Base-by-base conservation (phyloP, 1,284 basidiomycete species). In the Marasmius tenuissimus region DNA sequence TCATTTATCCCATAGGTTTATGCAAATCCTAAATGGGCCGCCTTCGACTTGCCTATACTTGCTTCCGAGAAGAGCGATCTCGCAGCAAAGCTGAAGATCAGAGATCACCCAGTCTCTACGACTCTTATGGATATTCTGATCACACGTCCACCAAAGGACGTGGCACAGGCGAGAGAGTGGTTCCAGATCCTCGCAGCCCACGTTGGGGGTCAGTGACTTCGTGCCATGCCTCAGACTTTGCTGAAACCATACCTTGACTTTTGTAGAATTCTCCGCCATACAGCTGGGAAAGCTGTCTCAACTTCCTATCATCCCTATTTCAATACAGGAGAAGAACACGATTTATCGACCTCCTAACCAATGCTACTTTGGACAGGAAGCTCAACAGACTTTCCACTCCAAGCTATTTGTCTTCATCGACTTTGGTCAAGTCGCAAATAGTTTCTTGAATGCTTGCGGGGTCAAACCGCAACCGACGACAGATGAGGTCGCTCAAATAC, bases 391-490 rank as follows among this genome's bases (percentile, higher is more conserved):
- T 58, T 84, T 92, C 53, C 89, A 91, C 68, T 90, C 90, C 1
- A 88, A 89, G 69, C 72, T 93, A 7, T 97, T 98, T 71, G 85
- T 87, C 11, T 97, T 96, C 68, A 86, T 98, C 53, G 91, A 98
- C 74, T 98, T 97, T 73, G 97, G 96, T 0, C 72, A 83, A 0
- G 81, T 82, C 4, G 96, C 92, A 1, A 96, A 95, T 66, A 80
- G 85, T 3, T 97, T 99, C 76, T 78, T 99, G 54, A 86, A 85
- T 62, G 88, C 91, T 10, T 94, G 93, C 68, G 97, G 97, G 20
- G 94, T 96, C 18, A 90, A 89, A 70, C 87, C 86, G 57, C 93
- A 97, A 70, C 97, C 97, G 0, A 95, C 88, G 38, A 88, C 94
- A 0, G 88, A 92, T 66, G 93, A 97, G 63, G 74, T 92, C 37